Evolutionary conservation across 768 basidiomycete species (phyloP), one percentile per base, ranked within the genome.

Genomic region (Suillus luteus): DNA sequence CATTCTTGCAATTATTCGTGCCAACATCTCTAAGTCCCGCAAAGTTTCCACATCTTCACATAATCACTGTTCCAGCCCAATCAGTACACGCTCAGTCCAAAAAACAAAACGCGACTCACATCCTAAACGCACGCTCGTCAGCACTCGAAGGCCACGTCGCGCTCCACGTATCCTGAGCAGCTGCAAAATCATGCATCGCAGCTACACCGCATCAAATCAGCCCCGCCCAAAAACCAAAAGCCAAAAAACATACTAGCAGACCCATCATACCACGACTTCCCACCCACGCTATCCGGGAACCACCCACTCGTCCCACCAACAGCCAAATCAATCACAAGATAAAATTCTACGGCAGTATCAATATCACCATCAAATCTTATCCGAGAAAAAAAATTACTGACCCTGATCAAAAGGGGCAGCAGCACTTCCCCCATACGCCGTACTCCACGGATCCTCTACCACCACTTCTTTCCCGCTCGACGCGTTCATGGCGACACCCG

Each of bases 301-400:
- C 73, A 74, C 37, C 88, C 93, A 67, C 85, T 92, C 43, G 91
- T 93, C 2, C 88, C 88, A 11, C 94, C 94, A 11, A 85, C 92
- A 2, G 88, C 92, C 41, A 95, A 83, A 72, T 91, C 84, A 71
- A 96, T 77, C 69, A 93, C 86, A 31, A 95, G 77, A 77, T 92
- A 95, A 76, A 96, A 95, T 19, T 86, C 88, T 86, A 62, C 44
- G 49, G 5, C 22, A 6, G 5, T 14, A 14, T 22, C 71, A 69
- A 46, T 5, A 4, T 64, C 35, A 51, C 57, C n/a, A 15, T 31
- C 12, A 9, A 27, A 27, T 31, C 31, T 51, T 51, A 17, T 1
- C 8, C 12, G 15, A 7, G 5, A 17, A 37, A 55, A 38, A 35
- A 60, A 59, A 38, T n/a, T 46, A 66, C 81, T 70, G 83, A 91